Evolutionary conservation across 2,329 filamentous ascomycete genomes (phyloP).

Genomic region (Cladorrhinum sp.): DNA sequence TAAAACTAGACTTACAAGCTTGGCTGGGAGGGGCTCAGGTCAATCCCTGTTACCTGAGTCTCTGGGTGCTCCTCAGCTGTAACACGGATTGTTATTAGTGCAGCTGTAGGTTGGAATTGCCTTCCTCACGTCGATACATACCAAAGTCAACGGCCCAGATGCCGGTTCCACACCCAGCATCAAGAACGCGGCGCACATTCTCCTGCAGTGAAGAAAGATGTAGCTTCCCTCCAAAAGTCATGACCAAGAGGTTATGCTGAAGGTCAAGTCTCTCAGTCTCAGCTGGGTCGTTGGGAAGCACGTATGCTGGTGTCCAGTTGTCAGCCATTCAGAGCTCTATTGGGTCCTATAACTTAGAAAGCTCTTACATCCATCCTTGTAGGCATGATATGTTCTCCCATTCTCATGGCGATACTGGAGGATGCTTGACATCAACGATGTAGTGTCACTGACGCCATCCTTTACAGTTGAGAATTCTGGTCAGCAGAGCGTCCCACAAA

Average conservation of each 20-base stretch:
- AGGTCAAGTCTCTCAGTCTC: constrained; percentile 18
- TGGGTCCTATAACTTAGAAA: too few species aligned
- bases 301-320: constrained; percentile 17
- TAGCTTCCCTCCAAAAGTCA: constrained; percentile 23
- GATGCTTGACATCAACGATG: constrained; percentile 31
- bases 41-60: too few species aligned
- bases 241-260: constrained; percentile 18
- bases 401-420: constrained; percentile 32
- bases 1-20: constrained; percentile 24
- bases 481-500: too few species aligned
- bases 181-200: constrained; percentile 36
- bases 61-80: too few species aligned
- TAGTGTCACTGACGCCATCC: constrained; percentile 20
- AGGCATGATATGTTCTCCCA: constrained; percentile 35
- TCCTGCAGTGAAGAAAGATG: constrained; percentile 32
- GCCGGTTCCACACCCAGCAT: constrained; percentile 45
- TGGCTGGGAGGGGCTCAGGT: too few species aligned
- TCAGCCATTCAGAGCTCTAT: too few species aligned
- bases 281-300: constrained; percentile 28
- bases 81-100: constrained; percentile 4
- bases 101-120: not conserved
- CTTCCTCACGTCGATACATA: not conserved
- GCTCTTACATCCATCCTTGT: constrained; percentile 30
- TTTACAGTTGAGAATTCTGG: too few species aligned
- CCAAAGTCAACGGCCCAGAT: constrained; percentile 29